These are phyloP conservation scores for Metarhizium guizhouense DNA, from an alignment of 2,329 filamentous ascomycete species.

Conservation along the genomic window DNA sequence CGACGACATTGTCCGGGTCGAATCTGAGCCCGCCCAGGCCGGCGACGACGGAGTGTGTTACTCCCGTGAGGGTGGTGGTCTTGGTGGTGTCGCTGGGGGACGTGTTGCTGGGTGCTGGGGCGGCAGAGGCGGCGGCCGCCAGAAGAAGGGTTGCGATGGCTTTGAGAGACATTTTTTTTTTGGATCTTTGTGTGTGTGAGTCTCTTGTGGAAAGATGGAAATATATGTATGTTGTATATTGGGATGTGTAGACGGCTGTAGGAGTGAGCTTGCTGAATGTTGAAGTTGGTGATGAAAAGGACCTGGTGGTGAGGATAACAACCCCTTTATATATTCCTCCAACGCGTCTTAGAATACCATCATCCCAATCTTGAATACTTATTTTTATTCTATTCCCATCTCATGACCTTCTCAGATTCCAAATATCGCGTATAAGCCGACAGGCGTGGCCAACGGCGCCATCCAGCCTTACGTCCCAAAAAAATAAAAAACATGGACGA, in stretches of 20 bases:
- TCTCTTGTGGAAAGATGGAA: not conserved
- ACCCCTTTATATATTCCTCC: no score
- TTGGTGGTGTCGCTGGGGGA: slow-evolving; percentile 16
- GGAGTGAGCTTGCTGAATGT: no score
- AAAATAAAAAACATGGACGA: not conserved
- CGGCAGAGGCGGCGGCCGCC: slow-evolving; percentile 20
- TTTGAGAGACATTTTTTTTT: not conserved
- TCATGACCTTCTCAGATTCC: no score
- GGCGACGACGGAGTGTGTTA: slow-evolving; percentile 37
- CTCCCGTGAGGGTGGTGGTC: slow-evolving; percentile 27
- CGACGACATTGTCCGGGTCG: slow-evolving; percentile 39
- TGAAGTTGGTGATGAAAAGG: no score
- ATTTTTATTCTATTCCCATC: no score
- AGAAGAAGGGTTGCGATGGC: slow-evolving; percentile 2
- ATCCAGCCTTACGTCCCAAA: not conserved
- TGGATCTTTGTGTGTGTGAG: not conserved
- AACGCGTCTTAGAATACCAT: no score
- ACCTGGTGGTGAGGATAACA: no score
- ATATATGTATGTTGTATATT: not conserved
- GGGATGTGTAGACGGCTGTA: not conserved
- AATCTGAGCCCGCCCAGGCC: slow-evolving; percentile 38
- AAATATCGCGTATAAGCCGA: no score
- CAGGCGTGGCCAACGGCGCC: no score
- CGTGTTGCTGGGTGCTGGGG: slow-evolving; percentile 19
- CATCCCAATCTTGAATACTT: no score